Evolutionary conservation across 2,329 filamentous ascomycete genomes (phyloP).

Genomic region (Cryoendolithus antarcticus): DNA sequence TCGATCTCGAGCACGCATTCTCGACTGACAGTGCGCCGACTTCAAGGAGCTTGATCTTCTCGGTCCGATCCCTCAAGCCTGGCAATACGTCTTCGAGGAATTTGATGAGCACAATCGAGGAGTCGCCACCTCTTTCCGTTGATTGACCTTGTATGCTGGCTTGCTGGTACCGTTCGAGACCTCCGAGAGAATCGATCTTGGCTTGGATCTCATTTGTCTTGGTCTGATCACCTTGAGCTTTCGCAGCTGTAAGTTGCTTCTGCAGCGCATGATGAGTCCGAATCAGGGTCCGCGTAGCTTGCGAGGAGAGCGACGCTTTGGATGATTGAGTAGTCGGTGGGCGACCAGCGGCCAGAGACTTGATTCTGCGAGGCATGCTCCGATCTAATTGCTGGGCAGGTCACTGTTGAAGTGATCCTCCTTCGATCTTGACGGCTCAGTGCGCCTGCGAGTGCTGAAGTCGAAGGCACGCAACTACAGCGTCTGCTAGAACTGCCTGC

Average conservation of each 20-base stretch:
- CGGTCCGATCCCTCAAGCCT: background rate
- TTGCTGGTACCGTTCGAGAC: slow-evolving; percentile 47
- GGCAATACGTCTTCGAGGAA: slow-evolving; percentile 34
- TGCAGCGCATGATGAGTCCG: slow-evolving; percentile 47
- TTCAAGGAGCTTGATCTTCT: slow-evolving; percentile 59
- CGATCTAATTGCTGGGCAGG: no score
- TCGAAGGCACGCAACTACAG: no score
- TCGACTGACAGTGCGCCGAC: slow-evolving; percentile 74
- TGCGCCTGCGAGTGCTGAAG: no score
- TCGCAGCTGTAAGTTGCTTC: slow-evolving; percentile 42
- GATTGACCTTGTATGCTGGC: slow-evolving; percentile 53
- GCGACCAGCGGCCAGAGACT: slow-evolving; percentile 32
- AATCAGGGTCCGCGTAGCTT: slow-evolving; percentile 46
- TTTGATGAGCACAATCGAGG: slow-evolving; percentile 45
- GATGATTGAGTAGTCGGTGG: slow-evolving; percentile 30
- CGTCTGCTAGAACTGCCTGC: no score
- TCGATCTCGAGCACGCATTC: slow-evolving; percentile 70
- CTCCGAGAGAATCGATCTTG: slow-evolving; percentile 44
- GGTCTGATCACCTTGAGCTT: slow-evolving; percentile 28
- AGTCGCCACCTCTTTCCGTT: slow-evolving; percentile 49
- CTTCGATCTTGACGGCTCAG: no score
- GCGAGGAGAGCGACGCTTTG: slow-evolving; percentile 38
- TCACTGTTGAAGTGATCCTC: no score
- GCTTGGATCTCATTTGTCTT: slow-evolving; percentile 32
- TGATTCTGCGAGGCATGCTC: background rate